Base-by-base conservation (phyloP, 345 rosid genomes). In the Eucalyptus cladocalyx region DNA sequence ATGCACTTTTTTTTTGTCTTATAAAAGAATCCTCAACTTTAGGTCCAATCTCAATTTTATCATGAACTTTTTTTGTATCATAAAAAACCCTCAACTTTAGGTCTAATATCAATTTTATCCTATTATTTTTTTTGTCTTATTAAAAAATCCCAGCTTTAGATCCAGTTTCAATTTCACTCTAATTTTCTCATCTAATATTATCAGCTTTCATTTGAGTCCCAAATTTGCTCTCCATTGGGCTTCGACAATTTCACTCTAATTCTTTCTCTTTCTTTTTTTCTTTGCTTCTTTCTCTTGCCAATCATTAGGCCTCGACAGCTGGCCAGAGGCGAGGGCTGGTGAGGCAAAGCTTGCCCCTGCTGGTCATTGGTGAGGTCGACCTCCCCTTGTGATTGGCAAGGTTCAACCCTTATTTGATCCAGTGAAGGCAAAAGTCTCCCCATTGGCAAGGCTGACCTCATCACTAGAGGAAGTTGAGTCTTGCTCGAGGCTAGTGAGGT, bases 321-420 rank as follows among this genome's bases (percentile, higher is more conserved):
- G 3, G 6, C 12, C 0, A 56, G 6, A 56, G 62, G 30, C 6
- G 13, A 56, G 62, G 11, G 2, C 3, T 3, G 2, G 1, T 23
- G 28, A 56, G 30, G 30, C 2, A 1, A 53, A 53, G 56, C 56
- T 53, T 53, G 56, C 56, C 56, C 24, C 2, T 19, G 5, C 56
- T 19, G 1, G 2, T 53, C 56, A 53, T 56, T 23, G 62, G 30
- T 56, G 13, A 23, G 30, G 30, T 9, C 30, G 1, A 56, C 62
- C 30, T 56, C 60, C 28, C 60, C 28, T 56, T 8, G 28, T 23
- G 28, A 56, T 24, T 10, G 12, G 28, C 62, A 56, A 56, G 62
- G 28, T 18, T 56, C 30, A 10, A 56, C 30, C 30, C 28, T 56
- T 13, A 24, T 13, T 56, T 19, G 28, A 56, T 56, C 12, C 1